A percentile compares a stretch with the other conserved stretches of the same genome.
These are phyloP conservation scores for Cercophora samala DNA, from an alignment of 495 filamentous ascomycete genomes.

Conservation along the genomic window DNA sequence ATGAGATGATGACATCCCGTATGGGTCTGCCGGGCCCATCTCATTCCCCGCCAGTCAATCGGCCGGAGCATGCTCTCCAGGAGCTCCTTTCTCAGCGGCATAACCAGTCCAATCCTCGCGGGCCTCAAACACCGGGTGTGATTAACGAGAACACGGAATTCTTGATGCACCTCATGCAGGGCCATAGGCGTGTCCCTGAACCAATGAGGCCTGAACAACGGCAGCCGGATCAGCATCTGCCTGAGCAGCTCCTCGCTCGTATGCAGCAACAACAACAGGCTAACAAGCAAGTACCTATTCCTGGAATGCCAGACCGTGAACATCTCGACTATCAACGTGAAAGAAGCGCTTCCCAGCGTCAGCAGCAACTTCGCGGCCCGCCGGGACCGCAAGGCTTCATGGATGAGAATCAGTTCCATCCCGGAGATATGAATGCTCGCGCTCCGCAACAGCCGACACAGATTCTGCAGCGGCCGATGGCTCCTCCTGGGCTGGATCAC, in stretches of 20 bases:
- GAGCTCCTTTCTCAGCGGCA: conserved; percentile 52
- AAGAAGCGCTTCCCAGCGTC: conserved; percentile 27
- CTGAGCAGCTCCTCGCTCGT: conserved; percentile 35
- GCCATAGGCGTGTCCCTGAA: conserved; percentile 26
- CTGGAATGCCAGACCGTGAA: conserved; percentile 41
- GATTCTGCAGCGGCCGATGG: conserved; percentile 54
- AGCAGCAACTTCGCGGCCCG: conserved; percentile 31
- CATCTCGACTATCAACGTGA: conserved; percentile 39
- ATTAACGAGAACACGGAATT: conserved; percentile 53
- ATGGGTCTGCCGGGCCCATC: conserved; percentile 29
- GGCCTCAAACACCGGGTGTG: conserved; percentile 37
- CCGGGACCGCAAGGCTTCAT: conserved; percentile 39
- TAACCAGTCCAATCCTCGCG: conserved; percentile 37
- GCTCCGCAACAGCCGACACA: conserved; percentile 43
- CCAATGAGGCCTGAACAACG: conserved; percentile 8
- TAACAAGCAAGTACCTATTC: conserved; percentile 29
- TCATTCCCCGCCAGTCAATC: conserved; percentile 39
- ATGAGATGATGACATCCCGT: conserved; percentile 46
- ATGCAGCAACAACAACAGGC: conserved; percentile 35
- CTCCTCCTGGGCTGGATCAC: conserved; percentile 49
- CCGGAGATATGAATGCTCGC: conserved; percentile 39
- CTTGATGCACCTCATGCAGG: conserved; percentile 55
- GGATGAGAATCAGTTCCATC: conserved; percentile 43
- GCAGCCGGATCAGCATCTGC: conserved; percentile 44
- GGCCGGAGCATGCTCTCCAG: conserved; percentile 53